Evolutionary conservation across 306 rosid genomes (phyloP).

Genomic region (Prunus persica): Prunus_persica_NCBIv2 NC_034014.1:25334001-25334500

Average conservation of each 20-base stretch:
- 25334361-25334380: no score
- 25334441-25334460: neutral
- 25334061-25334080: neutral
- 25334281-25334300: neutral
- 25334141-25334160: constrained; percentile 29
- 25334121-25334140: constrained; percentile 47
- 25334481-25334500: neutral
- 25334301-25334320: neutral
- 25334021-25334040: neutral
- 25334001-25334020: constrained; percentile 56
- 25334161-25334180: constrained; percentile 49
- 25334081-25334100: neutral
- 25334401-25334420: no score
- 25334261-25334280: no score
- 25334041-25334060: neutral
- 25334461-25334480: neutral
- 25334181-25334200: constrained; percentile 47
- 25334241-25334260: neutral
- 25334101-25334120: constrained; percentile 60
- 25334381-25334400: no score
- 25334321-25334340: neutral
- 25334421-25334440: neutral
- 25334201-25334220: constrained; percentile 7
- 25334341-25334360: neutral
- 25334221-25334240: constrained; percentile 42